Conservation (phyloP, 73 alveolate genomes). For the Paramecium pentaurelia region DNA sequence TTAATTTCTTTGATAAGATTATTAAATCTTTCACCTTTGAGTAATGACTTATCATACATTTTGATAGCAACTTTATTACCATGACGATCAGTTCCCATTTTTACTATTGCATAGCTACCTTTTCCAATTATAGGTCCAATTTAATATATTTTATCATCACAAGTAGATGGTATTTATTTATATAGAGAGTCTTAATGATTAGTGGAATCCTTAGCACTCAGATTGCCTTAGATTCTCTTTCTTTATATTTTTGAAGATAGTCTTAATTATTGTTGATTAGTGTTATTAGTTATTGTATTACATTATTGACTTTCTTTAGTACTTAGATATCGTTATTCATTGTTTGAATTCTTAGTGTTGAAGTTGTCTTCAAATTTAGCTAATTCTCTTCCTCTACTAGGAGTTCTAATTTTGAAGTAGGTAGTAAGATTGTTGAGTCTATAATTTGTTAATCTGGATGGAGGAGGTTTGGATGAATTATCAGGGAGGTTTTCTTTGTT, state of each 20-base stretch:
- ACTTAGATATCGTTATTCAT: neutral
- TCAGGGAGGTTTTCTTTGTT: neutral
- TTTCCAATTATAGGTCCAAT: conserved; percentile 81
- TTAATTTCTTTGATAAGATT: conserved; percentile 19
- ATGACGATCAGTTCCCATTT: conserved; percentile 82
- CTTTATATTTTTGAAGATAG: neutral
- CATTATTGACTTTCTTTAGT: conserved; percentile 14
- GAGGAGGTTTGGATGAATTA: neutral
- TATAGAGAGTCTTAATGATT: neutral
- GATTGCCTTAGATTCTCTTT: neutral
- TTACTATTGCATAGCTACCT: conserved; percentile 93
- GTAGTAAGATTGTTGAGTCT: neutral
- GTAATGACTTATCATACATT: conserved; percentile 77
- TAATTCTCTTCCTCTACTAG: conserved; percentile 25
- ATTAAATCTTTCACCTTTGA: conserved; percentile 74
- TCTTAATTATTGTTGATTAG: neutral
- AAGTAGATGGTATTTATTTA: conserved; percentile 18
- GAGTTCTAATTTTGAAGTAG: neutral
- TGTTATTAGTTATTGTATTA: neutral
- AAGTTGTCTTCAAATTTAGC: neutral
- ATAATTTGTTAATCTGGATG: neutral
- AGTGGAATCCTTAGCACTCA: neutral
- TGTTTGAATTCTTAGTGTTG: neutral
- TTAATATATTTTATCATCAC: conserved; percentile 71
- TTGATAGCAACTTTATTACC: conserved; percentile 83